Evolutionary conservation across 306 rosid genomes (phyloP).

Genomic region (Vigna hirtella): DNA sequence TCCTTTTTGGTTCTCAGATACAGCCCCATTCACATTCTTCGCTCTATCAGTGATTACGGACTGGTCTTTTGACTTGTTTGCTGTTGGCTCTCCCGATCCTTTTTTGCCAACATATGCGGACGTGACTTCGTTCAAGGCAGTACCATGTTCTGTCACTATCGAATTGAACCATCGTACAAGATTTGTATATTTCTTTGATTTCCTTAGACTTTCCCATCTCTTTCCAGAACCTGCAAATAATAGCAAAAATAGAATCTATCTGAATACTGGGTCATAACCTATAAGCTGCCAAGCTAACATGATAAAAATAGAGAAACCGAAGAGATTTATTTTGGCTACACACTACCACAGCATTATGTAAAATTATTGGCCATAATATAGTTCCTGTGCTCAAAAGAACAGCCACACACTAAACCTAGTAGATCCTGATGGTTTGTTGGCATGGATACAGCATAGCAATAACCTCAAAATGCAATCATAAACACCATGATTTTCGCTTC

Average conservation of each 20-base stretch:
- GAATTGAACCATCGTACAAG: constrained; percentile 89
- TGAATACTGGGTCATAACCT: neutral
- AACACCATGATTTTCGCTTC: constrained; percentile 17
- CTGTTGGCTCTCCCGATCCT: constrained; percentile 62
- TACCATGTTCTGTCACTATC: constrained; percentile 56
- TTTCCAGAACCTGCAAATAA: constrained; percentile 68
- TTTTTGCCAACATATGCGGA: constrained; percentile 65
- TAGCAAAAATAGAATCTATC: neutral
- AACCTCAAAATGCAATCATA: constrained; percentile 19
- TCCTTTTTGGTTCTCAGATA: constrained; percentile 52
- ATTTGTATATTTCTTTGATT: constrained; percentile 81
- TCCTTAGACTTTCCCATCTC: constrained; percentile 97
- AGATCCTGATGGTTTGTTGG: neutral
- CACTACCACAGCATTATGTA: neutral
- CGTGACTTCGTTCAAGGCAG: constrained; percentile 63
- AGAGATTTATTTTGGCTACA: neutral
- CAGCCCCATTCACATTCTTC: constrained; percentile 56
- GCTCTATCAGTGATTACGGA: constrained; percentile 41
- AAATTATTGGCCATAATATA: constrained; percentile 5
- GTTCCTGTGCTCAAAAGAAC: constrained; percentile 7
- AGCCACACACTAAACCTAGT: neutral
- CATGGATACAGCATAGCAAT: constrained; percentile 9
- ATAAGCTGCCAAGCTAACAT: constrained; percentile 22
- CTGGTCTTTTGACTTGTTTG: constrained; percentile 56
- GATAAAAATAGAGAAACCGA: constrained; percentile 1